phyloP scores from a whole-genome alignment of 176 grass and related monocot genomes.

The barley (Hordeum vulgare) region MorexV3_pseudomolecules_assembly NC_058522.1:484695725-484696224 shows the following conservation, averaged over 20 bases:
- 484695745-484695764: constrained; percentile 74
- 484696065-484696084: constrained; percentile 75
- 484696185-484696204: constrained; percentile 74
- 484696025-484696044: constrained; percentile 86
- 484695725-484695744: constrained; percentile 84
- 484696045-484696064: constrained; percentile 93
- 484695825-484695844: constrained; percentile 79
- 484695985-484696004: constrained; percentile 79
- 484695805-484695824: constrained; percentile 79
- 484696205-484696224: constrained; percentile 82
- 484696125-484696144: constrained; percentile 82
- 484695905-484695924: constrained; percentile 87
- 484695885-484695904: constrained; percentile 72
- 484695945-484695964: constrained; percentile 71
- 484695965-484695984: constrained; percentile 86
- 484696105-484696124: constrained; percentile 70
- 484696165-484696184: constrained; percentile 97
- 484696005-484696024: constrained; percentile 67
- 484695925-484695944: constrained; percentile 73
- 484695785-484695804: constrained; percentile 88
- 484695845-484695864: constrained; percentile 73
- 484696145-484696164: constrained; percentile 89
- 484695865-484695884: constrained; percentile 83
- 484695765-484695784: constrained; percentile 60
- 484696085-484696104: constrained; percentile 73